phyloP scores from a whole-genome alignment of 257 asterid species.

The Gardenia jasminoides region DNA sequence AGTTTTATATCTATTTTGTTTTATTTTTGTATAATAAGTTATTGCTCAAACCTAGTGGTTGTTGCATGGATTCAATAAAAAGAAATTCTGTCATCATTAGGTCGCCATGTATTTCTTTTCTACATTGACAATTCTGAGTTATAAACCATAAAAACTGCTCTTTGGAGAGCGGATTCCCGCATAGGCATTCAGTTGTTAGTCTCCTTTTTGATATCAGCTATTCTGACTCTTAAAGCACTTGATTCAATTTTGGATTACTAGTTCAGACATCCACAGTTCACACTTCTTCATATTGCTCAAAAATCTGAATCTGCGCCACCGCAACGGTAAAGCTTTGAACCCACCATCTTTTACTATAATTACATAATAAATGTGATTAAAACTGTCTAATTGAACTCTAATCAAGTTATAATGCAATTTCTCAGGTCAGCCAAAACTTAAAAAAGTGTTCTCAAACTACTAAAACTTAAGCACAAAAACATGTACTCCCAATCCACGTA shows the following conservation, averaged over 20 bases:
- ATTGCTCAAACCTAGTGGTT: slow-evolving; percentile 22
- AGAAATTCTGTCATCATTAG: slow-evolving; percentile 1
- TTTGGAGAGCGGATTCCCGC: not conserved
- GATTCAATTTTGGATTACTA: no score
- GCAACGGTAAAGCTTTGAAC: not conserved
- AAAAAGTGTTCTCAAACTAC: no score
- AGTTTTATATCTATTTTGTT: slow-evolving; percentile 11
- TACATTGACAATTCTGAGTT: not conserved
- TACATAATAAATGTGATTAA: not conserved
- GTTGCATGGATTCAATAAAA: slow-evolving; percentile 33
- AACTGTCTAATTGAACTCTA: not conserved
- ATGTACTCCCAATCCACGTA: no score
- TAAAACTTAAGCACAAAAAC: no score
- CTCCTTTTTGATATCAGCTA: not conserved
- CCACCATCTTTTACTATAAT: not conserved
- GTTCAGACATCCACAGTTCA: no score
- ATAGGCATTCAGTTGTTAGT: not conserved
- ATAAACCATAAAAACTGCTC: not conserved
- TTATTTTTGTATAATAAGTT: slow-evolving; percentile 25
- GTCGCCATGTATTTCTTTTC: not conserved
- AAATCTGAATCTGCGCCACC: no score
- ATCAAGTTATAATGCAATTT: no score
- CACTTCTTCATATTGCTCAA: no score
- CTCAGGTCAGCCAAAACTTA: not conserved
- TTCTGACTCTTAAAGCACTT: not conserved